Evolutionary conservation across 805 yeast species (phyloP), one percentile per base, ranked within the genome.

Genomic region (Suhomyces xylopsoci): DNA sequence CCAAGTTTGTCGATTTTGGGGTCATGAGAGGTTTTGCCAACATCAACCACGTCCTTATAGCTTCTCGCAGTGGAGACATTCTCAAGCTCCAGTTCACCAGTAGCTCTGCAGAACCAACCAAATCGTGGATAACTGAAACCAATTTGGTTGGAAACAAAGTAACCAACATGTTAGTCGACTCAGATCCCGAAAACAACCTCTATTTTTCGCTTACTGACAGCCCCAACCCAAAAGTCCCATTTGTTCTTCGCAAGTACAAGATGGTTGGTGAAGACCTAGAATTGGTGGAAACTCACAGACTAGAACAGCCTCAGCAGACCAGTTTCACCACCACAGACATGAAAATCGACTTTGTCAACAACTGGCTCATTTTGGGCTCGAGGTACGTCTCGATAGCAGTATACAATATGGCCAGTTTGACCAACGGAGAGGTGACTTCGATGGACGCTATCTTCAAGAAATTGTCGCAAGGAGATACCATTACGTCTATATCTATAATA

Each of bases 361-460:
- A 68, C 17, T 71, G 74, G 66, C 61, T 89, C 1, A 61, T 87
- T 15, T 67, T 90, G 17, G 96, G 94, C 0, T 87, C 94, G 3
- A 73, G 96, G 55, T 82, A 79, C 60, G 88, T 90, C 14, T 81
- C 88, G 0, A 40, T 90, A 3, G 82, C 85, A 2, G 64, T 85
- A 0, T 88, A 81, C 58, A 73, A 79, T 45, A 58, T 83, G 19
- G 48, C 47, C 1, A 59, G 62, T 40, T 53, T 68, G 2, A 17
- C 12, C 28, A 12, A 36, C 12, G 40, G 40, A n/a, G 55, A 66
- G 20, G 49, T 65, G 20, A 48, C 62, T 28, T 8, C 50, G 49
- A 9, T 47, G 62, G 25, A 22, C 17, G 10, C 53, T 14, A 41
- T 58, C 10, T 78, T 75, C 69, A 81, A 77, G 59, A 84, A 81